Base-by-base conservation (phyloP, 2,329 filamentous ascomycete genomes). In the Scytalidium sp. region DNA sequence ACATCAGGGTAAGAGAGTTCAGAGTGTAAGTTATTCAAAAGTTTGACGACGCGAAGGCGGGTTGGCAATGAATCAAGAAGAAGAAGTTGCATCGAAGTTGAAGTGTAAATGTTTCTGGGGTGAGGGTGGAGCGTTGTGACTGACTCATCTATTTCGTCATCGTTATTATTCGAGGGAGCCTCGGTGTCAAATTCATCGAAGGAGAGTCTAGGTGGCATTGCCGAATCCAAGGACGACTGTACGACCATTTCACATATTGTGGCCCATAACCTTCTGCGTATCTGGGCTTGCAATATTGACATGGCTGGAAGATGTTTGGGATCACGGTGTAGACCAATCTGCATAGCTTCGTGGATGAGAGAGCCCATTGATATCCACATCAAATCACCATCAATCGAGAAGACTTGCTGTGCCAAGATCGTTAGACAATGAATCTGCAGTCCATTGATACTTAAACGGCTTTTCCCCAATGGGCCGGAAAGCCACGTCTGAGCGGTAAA, bases 191-290 rank as follows among this genome's bases (percentile, higher is more conserved):
- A 79, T 17, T 76, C 71, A 2, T 64, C 56, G 0, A 70, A 49
- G 0, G 64, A 66, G 1, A 81, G 59, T 15, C 77, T 59, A 0
- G 75, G 71, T 1, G 75, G 66, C 0, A 71, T 73, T 0, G 76
- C 76, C 0, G 72, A 69, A 10, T 63, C 64, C 23, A 80, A 50
- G 29, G 74, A 74, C 1, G 72, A 64, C 23, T 75, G 71, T 1
- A 78, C 50, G 0, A 62, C 53, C 0, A 80, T 44, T 55, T 80
- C 78, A 0, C 79, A 54, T 10, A 79, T 70, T 0, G 76, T 77
- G 41, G 68, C 67, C 72, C 73, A 76, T 2, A 75, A 56, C 17
- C 73, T 62, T 22, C 71, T 58, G 3, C 72, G 69, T 0, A 72
- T 11, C 46, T 75, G 72, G 0, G 64, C 64, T 39, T 70, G 63